Percentiles rank a stretch among this genome's conserved stretches.
These are phyloP conservation scores for Verticillium alfalfae DNA, from an alignment of 2,329 filamentous ascomycete species.

Conservation along the genomic window DNA sequence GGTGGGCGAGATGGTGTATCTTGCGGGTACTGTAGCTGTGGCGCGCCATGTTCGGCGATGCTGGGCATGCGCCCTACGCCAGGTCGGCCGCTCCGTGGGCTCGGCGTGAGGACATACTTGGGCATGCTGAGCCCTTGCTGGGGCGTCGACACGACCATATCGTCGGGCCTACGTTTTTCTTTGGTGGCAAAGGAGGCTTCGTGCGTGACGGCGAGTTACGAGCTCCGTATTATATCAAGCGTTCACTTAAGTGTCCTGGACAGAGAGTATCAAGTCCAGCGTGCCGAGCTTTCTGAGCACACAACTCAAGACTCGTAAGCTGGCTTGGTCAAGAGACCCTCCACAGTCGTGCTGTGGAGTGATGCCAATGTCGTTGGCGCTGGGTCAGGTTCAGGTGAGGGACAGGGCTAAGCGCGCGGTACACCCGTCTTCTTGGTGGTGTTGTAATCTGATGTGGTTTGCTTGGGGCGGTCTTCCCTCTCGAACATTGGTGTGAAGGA, in stretches of 20 bases:
- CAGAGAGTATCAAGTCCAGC: neutral
- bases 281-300: neutral
- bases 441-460: neutral
- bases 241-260: neutral
- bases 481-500: neutral
- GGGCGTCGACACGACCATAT: neutral
- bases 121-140: conserved; percentile 5
- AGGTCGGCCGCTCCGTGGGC: conserved; percentile 12
- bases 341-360: neutral
- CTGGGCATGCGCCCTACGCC: conserved; percentile 26
- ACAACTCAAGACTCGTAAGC: neutral
- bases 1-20: neutral
- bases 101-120: conserved; percentile 8
- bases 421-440: neutral
- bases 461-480: neutral
- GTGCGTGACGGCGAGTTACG: neutral
- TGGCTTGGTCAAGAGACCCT: neutral
- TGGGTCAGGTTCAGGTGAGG: neutral
- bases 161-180: neutral
- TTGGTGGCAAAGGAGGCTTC: neutral
- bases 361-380: neutral
- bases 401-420: neutral
- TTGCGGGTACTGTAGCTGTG: neutral
- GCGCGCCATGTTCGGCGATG: conserved; percentile 27
- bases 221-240: neutral